Conservation (phyloP, 805 yeast genomes). For the Ogataea trehalophila region DNA sequence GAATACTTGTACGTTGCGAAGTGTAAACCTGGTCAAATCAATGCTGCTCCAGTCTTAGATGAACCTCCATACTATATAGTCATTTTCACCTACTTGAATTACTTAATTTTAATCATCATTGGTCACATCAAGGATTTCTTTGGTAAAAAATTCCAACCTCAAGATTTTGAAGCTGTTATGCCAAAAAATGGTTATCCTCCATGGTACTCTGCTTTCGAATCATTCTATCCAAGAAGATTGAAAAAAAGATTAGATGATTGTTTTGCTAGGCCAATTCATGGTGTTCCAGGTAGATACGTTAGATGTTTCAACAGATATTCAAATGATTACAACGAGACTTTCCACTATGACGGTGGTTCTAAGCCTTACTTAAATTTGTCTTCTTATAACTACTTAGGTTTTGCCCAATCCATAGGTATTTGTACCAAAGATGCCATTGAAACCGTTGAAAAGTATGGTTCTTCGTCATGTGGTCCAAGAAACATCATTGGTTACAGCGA, state of each 20-base stretch:
- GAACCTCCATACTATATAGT: slow-evolving; percentile 83
- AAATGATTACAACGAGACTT: slow-evolving; percentile 58
- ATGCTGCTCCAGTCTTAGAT: slow-evolving; percentile 61
- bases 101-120: slow-evolving; percentile 74
- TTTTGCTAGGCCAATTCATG: slow-evolving; percentile 93
- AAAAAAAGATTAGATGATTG: slow-evolving; percentile 90
- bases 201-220: slow-evolving; percentile 89
- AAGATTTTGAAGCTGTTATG: slow-evolving; percentile 57
- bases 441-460: slow-evolving; percentile 63
- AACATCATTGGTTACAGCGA: slow-evolving; percentile 69
- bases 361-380: slow-evolving; percentile 79
- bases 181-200: slow-evolving; percentile 93
- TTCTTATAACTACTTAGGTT: slow-evolving; percentile 92
- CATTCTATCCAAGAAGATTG: slow-evolving; percentile 88
- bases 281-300: slow-evolving; percentile 93
- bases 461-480: slow-evolving; percentile 76
- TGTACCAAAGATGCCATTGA: slow-evolving; percentile 79
- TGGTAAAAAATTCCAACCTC: slow-evolving; percentile 68
- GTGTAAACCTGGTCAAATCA: slow-evolving; percentile 52
- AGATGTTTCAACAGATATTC: slow-evolving; percentile 75
- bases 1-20: slow-evolving; percentile 60
- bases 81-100: slow-evolving; percentile 79
- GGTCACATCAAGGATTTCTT: slow-evolving; percentile 91
- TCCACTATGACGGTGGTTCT: slow-evolving; percentile 70
- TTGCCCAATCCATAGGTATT: slow-evolving; percentile 89